phyloP scores from a whole-genome alignment of 352 stramenopile species.

The Thraustotheca clavata region DNA sequence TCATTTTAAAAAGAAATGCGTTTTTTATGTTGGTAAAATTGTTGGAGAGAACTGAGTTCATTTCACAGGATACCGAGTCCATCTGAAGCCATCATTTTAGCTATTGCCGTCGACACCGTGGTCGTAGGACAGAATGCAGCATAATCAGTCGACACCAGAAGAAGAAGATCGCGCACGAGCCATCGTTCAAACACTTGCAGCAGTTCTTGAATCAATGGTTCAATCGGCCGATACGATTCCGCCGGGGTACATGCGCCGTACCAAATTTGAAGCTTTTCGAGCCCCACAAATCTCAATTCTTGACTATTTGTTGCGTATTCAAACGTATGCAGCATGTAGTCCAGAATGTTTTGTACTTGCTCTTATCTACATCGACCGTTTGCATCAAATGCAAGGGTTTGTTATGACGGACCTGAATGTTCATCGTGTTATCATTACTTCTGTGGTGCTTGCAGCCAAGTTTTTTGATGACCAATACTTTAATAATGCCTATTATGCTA shows the following conservation, averaged over 20 bases:
- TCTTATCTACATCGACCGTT: conserved; percentile 98
- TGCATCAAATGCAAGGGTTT: conserved; percentile 96
- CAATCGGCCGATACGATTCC: conserved; percentile 48
- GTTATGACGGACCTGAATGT: conserved; percentile 96
- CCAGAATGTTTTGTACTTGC: conserved; percentile 98
- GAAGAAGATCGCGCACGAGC: conserved; percentile 66
- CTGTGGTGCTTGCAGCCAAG: conserved; percentile 96
- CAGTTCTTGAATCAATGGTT: conserved; percentile 74
- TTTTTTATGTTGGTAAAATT: neutral
- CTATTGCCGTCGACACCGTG: conserved; percentile 3
- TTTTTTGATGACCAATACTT: conserved; percentile 99
- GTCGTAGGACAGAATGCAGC: neutral
- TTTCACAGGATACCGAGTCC: conserved; percentile 4
- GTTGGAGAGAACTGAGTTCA: neutral
- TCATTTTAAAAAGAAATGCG: neutral
- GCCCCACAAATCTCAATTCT: conserved; percentile 71
- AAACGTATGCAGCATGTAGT: conserved; percentile 97
- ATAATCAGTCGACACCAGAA: conserved; percentile 21
- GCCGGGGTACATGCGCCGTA: conserved; percentile 46
- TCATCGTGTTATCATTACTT: conserved; percentile 96
- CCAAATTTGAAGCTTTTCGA: conserved; percentile 82
- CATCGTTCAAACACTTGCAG: conserved; percentile 71
- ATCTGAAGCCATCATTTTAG: conserved; percentile 13
- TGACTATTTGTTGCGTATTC: conserved; percentile 87
- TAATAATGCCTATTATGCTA: conserved; percentile 99